A percentile compares a stretch with the other conserved stretches of the same genome.
Evolutionary conservation across 2,329 filamentous ascomycete genomes (phyloP).

Genomic region (Fusarium solani-melongenae): DNA sequence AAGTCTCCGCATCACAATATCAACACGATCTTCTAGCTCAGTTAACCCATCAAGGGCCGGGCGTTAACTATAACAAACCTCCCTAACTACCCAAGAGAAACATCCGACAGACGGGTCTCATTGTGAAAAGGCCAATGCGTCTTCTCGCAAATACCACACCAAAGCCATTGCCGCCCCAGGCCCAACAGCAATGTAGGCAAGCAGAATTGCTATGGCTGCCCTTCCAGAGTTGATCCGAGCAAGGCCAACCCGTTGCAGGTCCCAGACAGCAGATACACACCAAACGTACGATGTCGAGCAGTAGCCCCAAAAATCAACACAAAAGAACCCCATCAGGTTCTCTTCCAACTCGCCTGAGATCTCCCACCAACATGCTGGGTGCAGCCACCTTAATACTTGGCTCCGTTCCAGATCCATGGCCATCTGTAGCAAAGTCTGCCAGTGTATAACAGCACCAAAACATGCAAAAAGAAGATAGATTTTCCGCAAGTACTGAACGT

Average conservation of each 20-base stretch:
- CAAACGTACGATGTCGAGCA: slow-evolving; percentile 11
- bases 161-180: slow-evolving; percentile 18
- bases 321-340: slow-evolving; percentile 1
- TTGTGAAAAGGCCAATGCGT: not conserved
- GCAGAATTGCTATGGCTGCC: not conserved
- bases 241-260: slow-evolving; percentile 17
- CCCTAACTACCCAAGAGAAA: too few species aligned
- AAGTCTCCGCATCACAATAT: not conserved
- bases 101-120: not conserved
- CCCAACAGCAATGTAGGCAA: not conserved
- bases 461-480: not conserved
- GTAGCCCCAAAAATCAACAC: slow-evolving; percentile 14
- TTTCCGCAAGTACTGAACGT: not conserved
- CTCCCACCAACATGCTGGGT: slow-evolving; percentile 4
- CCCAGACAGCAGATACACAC: slow-evolving; percentile 15
- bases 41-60: too few species aligned
- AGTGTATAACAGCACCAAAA: not conserved
- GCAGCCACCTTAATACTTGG: not conserved
- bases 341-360: not conserved
- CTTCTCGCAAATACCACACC: slow-evolving; percentile 26
- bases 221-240: not conserved
- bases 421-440: not conserved
- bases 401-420: not conserved
- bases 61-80: too few species aligned
- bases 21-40: too few species aligned